phyloP scores from a whole-genome alignment of 306 rosid genomes.

The Malus fusca region DNA sequence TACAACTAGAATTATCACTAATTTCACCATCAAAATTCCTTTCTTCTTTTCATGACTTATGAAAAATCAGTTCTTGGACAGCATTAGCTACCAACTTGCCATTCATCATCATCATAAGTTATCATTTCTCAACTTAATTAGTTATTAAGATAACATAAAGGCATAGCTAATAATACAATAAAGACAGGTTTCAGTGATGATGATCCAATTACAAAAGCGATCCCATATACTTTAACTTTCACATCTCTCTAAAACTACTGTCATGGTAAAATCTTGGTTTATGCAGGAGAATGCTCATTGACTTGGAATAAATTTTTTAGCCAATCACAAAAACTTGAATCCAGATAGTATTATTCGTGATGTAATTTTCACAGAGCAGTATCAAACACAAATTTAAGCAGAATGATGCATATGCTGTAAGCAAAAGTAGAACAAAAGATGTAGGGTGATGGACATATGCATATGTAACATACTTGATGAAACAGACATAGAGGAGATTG shows the following conservation, averaged over 20 bases:
- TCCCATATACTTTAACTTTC: neutral
- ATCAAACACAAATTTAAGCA: neutral
- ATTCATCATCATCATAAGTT: neutral
- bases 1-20: neutral
- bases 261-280: neutral
- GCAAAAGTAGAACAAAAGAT: slow-evolving; percentile 5
- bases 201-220: neutral
- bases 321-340: neutral
- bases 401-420: slow-evolving; percentile 1
- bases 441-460: neutral
- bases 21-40: neutral
- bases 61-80: neutral
- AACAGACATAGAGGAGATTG: slow-evolving; percentile 65
- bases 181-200: neutral
- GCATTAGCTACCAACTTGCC: neutral
- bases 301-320: neutral
- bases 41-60: neutral
- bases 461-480: slow-evolving; percentile 52
- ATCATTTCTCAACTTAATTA: neutral
- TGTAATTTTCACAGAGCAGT: neutral
- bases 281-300: neutral
- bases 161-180: neutral
- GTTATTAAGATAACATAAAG: neutral
- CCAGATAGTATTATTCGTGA: neutral
- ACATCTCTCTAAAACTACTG: neutral